These are phyloP conservation scores for Hygrocybe coccinea DNA, from an alignment of 768 basidiomycete species.

Conservation along the genomic window DNA sequence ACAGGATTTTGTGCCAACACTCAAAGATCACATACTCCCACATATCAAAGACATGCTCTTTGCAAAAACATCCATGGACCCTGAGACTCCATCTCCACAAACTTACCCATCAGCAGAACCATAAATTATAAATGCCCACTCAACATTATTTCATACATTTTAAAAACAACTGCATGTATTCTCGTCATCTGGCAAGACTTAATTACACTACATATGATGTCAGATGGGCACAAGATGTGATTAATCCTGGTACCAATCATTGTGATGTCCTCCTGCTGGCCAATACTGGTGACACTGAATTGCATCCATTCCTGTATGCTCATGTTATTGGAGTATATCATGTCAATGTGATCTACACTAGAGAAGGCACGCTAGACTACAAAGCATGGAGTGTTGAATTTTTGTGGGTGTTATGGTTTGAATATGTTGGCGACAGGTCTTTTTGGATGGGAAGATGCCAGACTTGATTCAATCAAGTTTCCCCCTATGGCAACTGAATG, in stretches of 20 bases:
- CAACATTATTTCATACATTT: slow-evolving; percentile 8
- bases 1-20: slow-evolving; percentile 24
- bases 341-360: slow-evolving; percentile 16
- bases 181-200: slow-evolving; percentile 16
- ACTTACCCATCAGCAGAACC: no score
- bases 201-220: slow-evolving; percentile 33
- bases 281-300: neutral
- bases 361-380: neutral
- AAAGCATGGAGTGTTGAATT: slow-evolving; percentile 20
- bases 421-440: no score
- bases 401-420: slow-evolving; percentile 35
- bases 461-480: slow-evolving; percentile 21
- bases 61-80: neutral
- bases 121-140: neutral
- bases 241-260: slow-evolving; percentile 12
- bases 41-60: slow-evolving; percentile 4
- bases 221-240: slow-evolving; percentile 18
- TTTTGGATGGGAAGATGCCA: no score
- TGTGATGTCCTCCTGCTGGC: slow-evolving; percentile 22
- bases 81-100: no score
- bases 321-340: slow-evolving; percentile 27
- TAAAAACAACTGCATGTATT: slow-evolving; percentile 16
- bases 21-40: slow-evolving; percentile 23
- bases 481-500: slow-evolving; percentile 9
- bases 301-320: slow-evolving; percentile 12